Evolutionary conservation across 306 rosid species (phyloP), one percentile per base, ranked within the genome.

Genomic region (Quercus glauca): DNA sequence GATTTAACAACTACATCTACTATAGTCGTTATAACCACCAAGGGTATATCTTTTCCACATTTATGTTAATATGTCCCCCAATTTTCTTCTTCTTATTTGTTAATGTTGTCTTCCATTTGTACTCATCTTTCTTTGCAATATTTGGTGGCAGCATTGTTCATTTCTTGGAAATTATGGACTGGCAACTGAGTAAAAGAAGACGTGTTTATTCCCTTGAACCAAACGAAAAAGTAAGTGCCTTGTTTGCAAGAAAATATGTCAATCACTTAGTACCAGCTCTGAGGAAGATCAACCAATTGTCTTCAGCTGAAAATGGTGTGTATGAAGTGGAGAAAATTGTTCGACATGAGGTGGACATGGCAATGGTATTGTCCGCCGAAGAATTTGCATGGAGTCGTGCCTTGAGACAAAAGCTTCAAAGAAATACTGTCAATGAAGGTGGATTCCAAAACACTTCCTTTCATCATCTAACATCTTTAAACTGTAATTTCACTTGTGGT

Each of bases 321-420:
- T 8, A 49, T 56, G 80, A 85, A 45, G 9, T 77, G 0, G 71
- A 75, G 41, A 81, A 79, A 63, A 64, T 71, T 55, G 79, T 92
- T 12, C 89, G 80, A 82, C 77, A 81, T 78, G 89, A 91, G 80
- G 96, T 88, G 80, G 90, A 84, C 71, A 89, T 82, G 97, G 97
- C 96, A 73, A 78, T 92, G 92, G 97, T 80, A 29, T 63, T 80
- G 10, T 90, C 96, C 31, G 90, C 91, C 0, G 80, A 78, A 41
- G 81, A 85, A 15, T 91, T 82, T 85, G 91, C 89, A 57, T 92
- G 97, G 97, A 90, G 85, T 13, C 78, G 80, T 51, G 87, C 89
- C 56, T 83, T 92, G 41, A 87, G 85, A 79, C 55, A 69, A 17
- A 80, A 87, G 84, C 89, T 92, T 79, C 89, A 82, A 61, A 71